phyloP scores from a whole-genome alignment of 2,329 filamentous ascomycete genomes.

The Fusarium albidum region DNA sequence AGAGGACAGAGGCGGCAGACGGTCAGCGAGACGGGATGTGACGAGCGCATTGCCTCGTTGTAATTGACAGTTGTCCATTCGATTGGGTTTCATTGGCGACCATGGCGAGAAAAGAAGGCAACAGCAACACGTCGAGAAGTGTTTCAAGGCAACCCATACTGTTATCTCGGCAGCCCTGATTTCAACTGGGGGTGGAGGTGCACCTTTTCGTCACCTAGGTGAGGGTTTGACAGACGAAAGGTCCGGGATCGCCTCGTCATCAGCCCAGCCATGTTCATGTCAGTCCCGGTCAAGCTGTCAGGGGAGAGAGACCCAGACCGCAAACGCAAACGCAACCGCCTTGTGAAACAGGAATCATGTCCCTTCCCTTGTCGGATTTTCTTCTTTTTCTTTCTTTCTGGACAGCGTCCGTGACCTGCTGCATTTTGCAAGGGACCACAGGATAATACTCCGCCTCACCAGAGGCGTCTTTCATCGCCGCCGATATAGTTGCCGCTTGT shows the following conservation, averaged over 20 bases:
- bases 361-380: constrained; percentile 2
- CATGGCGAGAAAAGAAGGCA: constrained; percentile 16
- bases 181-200: constrained; percentile 3
- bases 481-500: too few species aligned
- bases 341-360: constrained; percentile 13
- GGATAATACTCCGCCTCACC: too few species aligned
- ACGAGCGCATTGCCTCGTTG: constrained; percentile 5
- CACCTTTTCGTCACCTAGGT: background rate
- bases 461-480: too few species aligned
- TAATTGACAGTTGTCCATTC: background rate
- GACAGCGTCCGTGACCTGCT: constrained; percentile 1
- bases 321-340: constrained; percentile 15
- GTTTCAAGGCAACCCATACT: constrained; percentile 7
- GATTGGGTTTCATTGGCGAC: constrained; percentile 2
- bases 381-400: constrained; percentile 5
- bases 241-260: background rate
- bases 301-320: constrained; percentile 11
- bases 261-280: constrained; percentile 21
- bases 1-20: constrained; percentile 12
- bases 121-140: constrained; percentile 10
- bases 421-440: constrained; percentile 14
- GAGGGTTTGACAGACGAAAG: background rate
- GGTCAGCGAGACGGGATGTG: constrained; percentile 8
- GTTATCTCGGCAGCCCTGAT: constrained; percentile 21
- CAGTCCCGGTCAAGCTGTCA: constrained; percentile 13